These are phyloP conservation scores for Neoscytalidium dimidiatum DNA, from an alignment of 2,329 filamentous ascomycete species.

Conservation along the genomic window DNA sequence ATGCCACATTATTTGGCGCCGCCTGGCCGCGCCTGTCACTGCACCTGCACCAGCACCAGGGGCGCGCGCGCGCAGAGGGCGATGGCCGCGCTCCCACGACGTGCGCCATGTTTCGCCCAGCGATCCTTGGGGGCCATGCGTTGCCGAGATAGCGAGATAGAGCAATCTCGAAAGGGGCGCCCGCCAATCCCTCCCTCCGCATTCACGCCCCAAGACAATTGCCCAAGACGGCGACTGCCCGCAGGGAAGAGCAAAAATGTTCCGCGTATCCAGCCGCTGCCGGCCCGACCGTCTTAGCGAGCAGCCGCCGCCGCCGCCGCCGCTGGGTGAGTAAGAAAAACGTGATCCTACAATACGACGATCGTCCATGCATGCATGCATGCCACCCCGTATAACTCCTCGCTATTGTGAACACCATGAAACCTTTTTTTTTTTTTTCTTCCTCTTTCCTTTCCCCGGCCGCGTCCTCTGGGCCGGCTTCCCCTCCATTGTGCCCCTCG, in stretches of 20 bases:
- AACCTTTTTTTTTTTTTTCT: neutral
- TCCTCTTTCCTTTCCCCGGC: neutral
- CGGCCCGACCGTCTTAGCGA: too few species aligned
- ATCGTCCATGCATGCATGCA: neutral
- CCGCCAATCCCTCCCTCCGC: neutral
- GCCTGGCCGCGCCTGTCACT: too few species aligned
- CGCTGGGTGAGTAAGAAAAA: neutral
- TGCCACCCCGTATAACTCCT: constrained; percentile 13
- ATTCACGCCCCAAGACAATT: neutral
- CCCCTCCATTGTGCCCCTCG: neutral
- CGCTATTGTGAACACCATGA: constrained; percentile 1
- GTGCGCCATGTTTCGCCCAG: neutral
- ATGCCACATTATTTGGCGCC: neutral
- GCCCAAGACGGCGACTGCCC: neutral
- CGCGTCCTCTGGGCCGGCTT: too few species aligned
- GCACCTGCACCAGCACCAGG: neutral
- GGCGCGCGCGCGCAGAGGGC: too few species aligned
- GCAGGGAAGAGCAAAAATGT: too few species aligned
- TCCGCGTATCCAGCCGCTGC: too few species aligned
- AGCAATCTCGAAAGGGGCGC: neutral
- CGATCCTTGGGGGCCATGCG: neutral
- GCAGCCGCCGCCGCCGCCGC: neutral
- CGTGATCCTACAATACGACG: neutral
- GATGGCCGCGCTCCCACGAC: too few species aligned
- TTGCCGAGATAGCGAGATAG: constrained; percentile 6